Base-by-base conservation (phyloP, 345 rosid species). In the Camelina neglecta region DNA sequence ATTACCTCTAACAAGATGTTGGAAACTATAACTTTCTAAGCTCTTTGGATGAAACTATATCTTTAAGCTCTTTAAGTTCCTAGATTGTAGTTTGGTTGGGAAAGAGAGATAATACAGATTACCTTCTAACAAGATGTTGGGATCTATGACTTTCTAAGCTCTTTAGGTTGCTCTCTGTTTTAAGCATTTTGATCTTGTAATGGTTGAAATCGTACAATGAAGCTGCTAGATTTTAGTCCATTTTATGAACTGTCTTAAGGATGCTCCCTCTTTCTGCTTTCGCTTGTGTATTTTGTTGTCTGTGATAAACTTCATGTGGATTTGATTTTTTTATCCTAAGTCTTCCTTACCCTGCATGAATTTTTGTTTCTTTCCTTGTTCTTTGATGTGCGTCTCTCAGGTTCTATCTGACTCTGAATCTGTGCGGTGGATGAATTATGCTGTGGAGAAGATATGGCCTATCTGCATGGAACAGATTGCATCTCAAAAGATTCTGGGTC, bases 361-460 rank as follows among this genome's bases (percentile, higher is more conserved):
- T 0, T 10, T 51, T 51, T 35, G 11, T 47, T 51, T 41, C 0
- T 3, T 33, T 63, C 35, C 0, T 50, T 50, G 15, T 38, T 50
- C 6, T 74, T 35, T 56, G 56, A 18, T 45, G 4, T 29, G 35
- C 65, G 65, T 60, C 63, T 47, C 69, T 62, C 75, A 69, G 99
- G 91, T 89, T 55, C 85, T 95, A 23, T 68, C 85, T 23, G 98
- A 95, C 83, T 92, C 98, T 16, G 99, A 95, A 83, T 84, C 96
- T 7, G 97, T 95, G 16, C 77, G 98, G 55, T 95, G 99, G 99
- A 67, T 95, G 81, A 95, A 95, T 80, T 80, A 95, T 73, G 89
- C 94, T 10, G 80, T 95, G 31, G 94, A 90, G 82, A 90, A 88
- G 85, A 85, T 95, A 59, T 95, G 99, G 99, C 98, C 98, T 31